Evolutionary conservation across 2,329 filamentous ascomycete species (phyloP).

Genomic region (Leptographium flavum): DNA sequence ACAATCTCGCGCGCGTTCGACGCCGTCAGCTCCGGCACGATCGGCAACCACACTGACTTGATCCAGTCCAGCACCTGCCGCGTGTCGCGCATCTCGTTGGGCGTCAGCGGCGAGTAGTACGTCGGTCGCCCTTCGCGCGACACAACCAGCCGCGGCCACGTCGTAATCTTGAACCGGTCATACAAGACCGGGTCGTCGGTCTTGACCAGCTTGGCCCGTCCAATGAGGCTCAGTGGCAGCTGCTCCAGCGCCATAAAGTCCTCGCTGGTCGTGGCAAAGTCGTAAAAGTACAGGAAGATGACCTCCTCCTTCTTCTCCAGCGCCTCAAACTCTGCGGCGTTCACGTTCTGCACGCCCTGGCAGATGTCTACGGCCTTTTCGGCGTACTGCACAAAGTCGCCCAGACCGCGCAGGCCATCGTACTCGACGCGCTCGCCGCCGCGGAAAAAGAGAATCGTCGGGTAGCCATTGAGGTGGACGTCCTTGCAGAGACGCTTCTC

Average conservation of each 20-base stretch:
- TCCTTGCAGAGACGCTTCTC: slow-evolving; percentile 88
- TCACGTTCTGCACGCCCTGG: slow-evolving; percentile 66
- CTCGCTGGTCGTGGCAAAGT: slow-evolving; percentile 83
- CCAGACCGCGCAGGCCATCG: slow-evolving; percentile 76
- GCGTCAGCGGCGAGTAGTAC: slow-evolving; percentile 78
- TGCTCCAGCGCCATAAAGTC: slow-evolving; percentile 83
- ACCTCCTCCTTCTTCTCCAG: slow-evolving; percentile 91
- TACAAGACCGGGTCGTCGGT: slow-evolving; percentile 64
- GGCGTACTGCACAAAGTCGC: slow-evolving; percentile 77
- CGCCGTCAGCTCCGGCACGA: slow-evolving; percentile 85
- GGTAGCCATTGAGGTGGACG: slow-evolving; percentile 63
- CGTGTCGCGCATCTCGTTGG: slow-evolving; percentile 83
- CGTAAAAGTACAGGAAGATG: slow-evolving; percentile 95
- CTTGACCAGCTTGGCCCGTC: slow-evolving; percentile 84
- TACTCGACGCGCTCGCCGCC: slow-evolving; percentile 89
- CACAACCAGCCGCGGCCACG: slow-evolving; percentile 87
- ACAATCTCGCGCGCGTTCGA: slow-evolving; percentile 90
- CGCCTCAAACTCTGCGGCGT: slow-evolving; percentile 59
- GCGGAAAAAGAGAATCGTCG: slow-evolving; percentile 85
- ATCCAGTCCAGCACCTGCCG: slow-evolving; percentile 78
- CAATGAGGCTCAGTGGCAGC: slow-evolving; percentile 75
- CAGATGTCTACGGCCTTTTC: slow-evolving; percentile 72
- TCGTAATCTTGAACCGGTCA: slow-evolving; percentile 84
- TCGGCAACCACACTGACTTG: slow-evolving; percentile 88
- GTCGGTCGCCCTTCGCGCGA: slow-evolving; percentile 78